These are phyloP conservation scores for Zopfochytrium polystomum DNA, from an alignment of 371 early-diverging fungal genomes.

Conservation along the genomic window DNA sequence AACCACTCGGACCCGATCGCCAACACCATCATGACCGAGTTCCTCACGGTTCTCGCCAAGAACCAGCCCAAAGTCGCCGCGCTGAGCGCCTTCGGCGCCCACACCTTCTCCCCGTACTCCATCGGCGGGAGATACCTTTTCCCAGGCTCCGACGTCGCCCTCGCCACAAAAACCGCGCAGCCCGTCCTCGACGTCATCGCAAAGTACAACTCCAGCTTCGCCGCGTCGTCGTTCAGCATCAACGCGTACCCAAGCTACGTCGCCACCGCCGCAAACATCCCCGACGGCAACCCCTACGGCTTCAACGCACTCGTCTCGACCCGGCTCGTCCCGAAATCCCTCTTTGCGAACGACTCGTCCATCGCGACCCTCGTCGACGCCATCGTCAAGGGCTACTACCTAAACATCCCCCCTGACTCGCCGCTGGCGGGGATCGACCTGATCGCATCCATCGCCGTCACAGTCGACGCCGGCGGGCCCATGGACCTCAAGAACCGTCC, in stretches of 20 bases:
- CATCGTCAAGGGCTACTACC: no score
- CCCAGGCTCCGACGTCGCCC: no score
- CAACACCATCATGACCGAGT: background rate
- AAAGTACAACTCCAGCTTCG: no score
- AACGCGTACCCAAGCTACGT: no score
- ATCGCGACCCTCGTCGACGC: background rate
- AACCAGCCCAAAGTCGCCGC: background rate
- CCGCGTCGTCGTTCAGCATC: no score
- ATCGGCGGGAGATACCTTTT: background rate
- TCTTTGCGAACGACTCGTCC: background rate
- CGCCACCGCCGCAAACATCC: background rate
- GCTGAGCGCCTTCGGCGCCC: background rate
- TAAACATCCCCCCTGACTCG: background rate
- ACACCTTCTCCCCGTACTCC: background rate
- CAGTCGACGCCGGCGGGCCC: background rate
- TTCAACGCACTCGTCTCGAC: background rate
- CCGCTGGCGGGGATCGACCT: background rate
- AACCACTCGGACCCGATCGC: background rate
- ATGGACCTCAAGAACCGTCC: background rate
- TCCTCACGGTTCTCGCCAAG: background rate
- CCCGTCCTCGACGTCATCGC: no score
- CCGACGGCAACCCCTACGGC: background rate
- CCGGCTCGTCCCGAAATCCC: background rate
- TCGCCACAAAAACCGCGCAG: no score
- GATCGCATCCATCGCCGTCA: slow-evolving; percentile 3